Conservation (phyloP, 768 basidiomycete species). For the Boletellus emodensis region DNA sequence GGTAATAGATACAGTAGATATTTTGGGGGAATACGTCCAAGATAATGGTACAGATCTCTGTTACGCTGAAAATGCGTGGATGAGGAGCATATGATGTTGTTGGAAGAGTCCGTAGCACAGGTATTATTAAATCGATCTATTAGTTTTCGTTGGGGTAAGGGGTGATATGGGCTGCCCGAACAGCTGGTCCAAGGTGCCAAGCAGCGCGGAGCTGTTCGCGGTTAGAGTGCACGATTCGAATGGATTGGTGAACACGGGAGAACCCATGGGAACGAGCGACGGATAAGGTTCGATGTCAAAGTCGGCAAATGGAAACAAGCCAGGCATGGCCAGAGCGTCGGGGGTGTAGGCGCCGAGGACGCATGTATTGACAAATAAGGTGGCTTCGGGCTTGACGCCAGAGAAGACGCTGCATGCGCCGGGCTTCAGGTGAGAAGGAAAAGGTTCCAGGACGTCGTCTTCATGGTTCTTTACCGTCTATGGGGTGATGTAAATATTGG, state of each 20-base stretch:
- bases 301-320: slow-evolving; percentile 7
- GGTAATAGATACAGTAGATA: slow-evolving; percentile 23
- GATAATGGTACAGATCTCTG: slow-evolving; percentile 5
- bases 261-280: slow-evolving; percentile 14
- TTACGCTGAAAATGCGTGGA: neutral
- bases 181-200: slow-evolving; percentile 27
- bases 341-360: slow-evolving; percentile 19
- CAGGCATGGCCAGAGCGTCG: neutral
- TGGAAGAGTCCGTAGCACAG: neutral
- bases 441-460: neutral
- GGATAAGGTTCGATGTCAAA: slow-evolving; percentile 11
- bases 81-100: neutral
- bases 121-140: slow-evolving; percentile 6
- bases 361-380: slow-evolving; percentile 25
- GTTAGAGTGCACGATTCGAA: slow-evolving; percentile 15
- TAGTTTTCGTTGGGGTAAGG: slow-evolving; percentile 8
- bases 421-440: slow-evolving; percentile 23
- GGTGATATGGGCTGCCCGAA: slow-evolving; percentile 31
- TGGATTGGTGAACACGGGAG: slow-evolving; percentile 31
- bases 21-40: slow-evolving; percentile 1
- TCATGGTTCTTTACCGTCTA: slow-evolving; percentile 7
- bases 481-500: slow-evolving; percentile 7
- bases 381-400: slow-evolving; percentile 31
- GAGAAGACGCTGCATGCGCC: slow-evolving; percentile 21
- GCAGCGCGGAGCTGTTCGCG: slow-evolving; percentile 6